Percentiles rank a stretch among this genome's conserved stretches.
These are phyloP conservation scores for Corrigiola litoralis DNA, from an alignment of 179 eudicot species.

Conservation along the genomic window DNA sequence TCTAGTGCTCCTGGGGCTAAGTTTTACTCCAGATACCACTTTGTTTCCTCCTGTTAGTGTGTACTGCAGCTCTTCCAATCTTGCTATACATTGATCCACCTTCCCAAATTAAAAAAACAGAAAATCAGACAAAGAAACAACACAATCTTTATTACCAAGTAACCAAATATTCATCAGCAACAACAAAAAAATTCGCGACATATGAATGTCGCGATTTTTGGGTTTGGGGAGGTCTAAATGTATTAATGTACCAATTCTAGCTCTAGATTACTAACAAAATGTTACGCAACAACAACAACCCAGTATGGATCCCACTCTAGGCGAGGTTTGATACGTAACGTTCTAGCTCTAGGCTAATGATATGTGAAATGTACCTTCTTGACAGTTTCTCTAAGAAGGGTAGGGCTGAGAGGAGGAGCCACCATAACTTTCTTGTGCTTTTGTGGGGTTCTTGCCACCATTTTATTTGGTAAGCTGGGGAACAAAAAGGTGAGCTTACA, in stretches of 20 bases:
- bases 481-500: not conserved
- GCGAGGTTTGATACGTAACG: too few species aligned
- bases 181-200: not conserved
- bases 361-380: conserved; percentile 46
- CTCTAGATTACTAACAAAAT: not conserved
- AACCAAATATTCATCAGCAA: not conserved
- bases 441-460: conserved; percentile 85
- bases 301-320: too few species aligned
- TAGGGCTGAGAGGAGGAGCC: conserved; percentile 68
- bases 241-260: not conserved
- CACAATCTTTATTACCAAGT: not conserved
- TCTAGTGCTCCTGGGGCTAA: conserved; percentile 66
- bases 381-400: conserved; percentile 59
- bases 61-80: conserved; percentile 86
- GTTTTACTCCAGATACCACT: conserved; percentile 52
- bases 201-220: not conserved
- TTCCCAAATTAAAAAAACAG: conserved; percentile 11
- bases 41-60: conserved; percentile 75
- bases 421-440: conserved; percentile 45
- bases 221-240: not conserved
- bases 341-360: too few species aligned
- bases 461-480: conserved; percentile 14
- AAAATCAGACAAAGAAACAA: not conserved
- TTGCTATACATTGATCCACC: conserved; percentile 89
- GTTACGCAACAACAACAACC: not conserved